Evolutionary conservation across 257 asterid genomes (phyloP).

Genomic region (Solanum verrucosum): DNA sequence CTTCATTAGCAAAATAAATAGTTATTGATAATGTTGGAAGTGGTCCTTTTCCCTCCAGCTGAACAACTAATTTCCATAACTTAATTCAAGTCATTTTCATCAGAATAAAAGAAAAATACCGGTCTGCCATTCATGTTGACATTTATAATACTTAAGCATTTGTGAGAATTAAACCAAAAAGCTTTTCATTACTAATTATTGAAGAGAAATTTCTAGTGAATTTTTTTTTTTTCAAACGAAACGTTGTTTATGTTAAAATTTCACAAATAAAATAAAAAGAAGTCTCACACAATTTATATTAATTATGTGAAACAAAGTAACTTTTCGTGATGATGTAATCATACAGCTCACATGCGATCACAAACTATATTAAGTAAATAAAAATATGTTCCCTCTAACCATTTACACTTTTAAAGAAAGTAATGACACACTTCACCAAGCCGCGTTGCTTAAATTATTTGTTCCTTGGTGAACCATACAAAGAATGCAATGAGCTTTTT

Average conservation of each 20-base stretch:
- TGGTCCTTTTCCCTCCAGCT: not conserved
- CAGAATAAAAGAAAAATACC: not conserved
- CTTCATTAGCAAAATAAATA: not conserved
- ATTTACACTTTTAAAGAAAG: not conserved
- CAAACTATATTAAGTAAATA: too few species aligned
- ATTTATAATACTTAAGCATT: not conserved
- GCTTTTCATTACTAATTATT: not conserved
- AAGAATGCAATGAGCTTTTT: not conserved
- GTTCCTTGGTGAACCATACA: not conserved
- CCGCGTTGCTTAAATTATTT: not conserved
- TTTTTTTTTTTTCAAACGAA: not conserved
- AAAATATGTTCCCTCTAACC: not conserved
- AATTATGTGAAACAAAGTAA: not conserved
- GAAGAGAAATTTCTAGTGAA: not conserved
- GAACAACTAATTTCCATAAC: not conserved
- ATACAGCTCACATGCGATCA: not conserved
- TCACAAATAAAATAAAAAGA: not conserved
- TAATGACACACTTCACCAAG: not conserved
- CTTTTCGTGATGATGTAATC: not conserved
- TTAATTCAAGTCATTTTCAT: not conserved
- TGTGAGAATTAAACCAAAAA: not conserved
- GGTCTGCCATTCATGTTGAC: not conserved
- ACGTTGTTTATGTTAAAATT: not conserved
- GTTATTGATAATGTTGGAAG: not conserved
- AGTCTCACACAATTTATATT: too few species aligned